Conservation (phyloP, 2,329 filamentous ascomycete species). For the Rugonectria rugulosa region DNA sequence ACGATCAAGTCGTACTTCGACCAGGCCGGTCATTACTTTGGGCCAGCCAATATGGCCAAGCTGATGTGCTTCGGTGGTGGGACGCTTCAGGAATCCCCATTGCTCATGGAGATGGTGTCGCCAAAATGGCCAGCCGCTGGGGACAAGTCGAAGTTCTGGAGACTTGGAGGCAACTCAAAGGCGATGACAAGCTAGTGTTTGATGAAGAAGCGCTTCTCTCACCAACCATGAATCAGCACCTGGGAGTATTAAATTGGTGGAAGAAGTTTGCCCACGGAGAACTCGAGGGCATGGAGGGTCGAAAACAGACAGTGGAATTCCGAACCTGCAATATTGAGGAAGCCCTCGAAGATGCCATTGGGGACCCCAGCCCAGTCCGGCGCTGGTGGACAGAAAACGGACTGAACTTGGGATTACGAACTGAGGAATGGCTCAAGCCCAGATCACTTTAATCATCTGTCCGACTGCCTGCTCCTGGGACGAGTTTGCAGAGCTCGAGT, state of each 20-base stretch:
- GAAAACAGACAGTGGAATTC: slow-evolving; percentile 80
- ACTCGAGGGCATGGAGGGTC: slow-evolving; percentile 61
- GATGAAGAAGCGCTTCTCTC: slow-evolving; percentile 85
- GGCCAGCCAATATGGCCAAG: slow-evolving; percentile 83
- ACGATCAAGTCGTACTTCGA: slow-evolving; percentile 70
- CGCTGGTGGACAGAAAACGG: slow-evolving; percentile 90
- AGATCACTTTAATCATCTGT: slow-evolving; percentile 72
- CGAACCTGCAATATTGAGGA: slow-evolving; percentile 96
- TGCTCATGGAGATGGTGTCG: slow-evolving; percentile 80
- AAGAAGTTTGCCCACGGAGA: slow-evolving; percentile 69
- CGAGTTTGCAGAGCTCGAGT: no score
- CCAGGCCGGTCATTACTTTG: slow-evolving; percentile 85
- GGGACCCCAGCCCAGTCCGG: slow-evolving; percentile 75
- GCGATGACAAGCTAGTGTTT: slow-evolving; percentile 72
- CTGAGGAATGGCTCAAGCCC: slow-evolving; percentile 89
- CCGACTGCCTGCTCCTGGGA: slow-evolving; percentile 7
- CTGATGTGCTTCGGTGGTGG: slow-evolving; percentile 87
- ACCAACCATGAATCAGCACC: slow-evolving; percentile 86
- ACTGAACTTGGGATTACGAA: slow-evolving; percentile 80
- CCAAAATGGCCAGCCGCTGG: slow-evolving; percentile 83
- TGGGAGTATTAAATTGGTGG: slow-evolving; percentile 93
- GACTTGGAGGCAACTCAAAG: slow-evolving; percentile 78
- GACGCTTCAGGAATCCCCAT: slow-evolving; percentile 81
- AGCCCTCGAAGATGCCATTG: slow-evolving; percentile 86
- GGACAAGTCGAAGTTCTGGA: slow-evolving; percentile 86